Evolutionary conservation across 2,329 filamentous ascomycete genomes (phyloP).

Genomic region (Cercospora sp.): DNA sequence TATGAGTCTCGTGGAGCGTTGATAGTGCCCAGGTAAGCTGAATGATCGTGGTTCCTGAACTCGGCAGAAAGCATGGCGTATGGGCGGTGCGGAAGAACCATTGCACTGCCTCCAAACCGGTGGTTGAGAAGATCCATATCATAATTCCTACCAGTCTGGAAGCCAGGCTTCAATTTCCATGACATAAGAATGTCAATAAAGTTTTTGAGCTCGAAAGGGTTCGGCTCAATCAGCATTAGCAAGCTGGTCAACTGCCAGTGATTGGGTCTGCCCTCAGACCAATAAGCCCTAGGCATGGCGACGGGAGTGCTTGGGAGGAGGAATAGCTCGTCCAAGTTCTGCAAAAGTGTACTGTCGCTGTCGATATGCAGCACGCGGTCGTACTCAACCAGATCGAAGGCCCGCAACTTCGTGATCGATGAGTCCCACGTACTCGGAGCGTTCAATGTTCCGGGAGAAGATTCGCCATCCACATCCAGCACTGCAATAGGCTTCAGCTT

Average conservation of each 20-base stretch:
- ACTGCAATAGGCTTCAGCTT: constrained; percentile 53
- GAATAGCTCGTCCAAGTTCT: constrained; percentile 70
- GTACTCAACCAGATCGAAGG: constrained; percentile 68
- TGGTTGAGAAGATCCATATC: constrained; percentile 57
- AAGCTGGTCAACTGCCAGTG: constrained; percentile 59
- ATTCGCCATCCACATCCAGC: constrained; percentile 33
- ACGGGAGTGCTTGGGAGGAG: constrained; percentile 59
- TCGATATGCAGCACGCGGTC: constrained; percentile 60
- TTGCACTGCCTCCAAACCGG: constrained; percentile 59
- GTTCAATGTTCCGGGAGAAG: constrained; percentile 37
- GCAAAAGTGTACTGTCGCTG: constrained; percentile 64
- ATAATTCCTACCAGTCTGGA: constrained; percentile 30
- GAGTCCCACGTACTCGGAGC: constrained; percentile 55
- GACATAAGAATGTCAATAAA: constrained; percentile 42
- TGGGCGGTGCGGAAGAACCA: constrained; percentile 65
- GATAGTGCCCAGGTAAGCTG: constrained; percentile 53
- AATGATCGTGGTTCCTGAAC: constrained; percentile 59
- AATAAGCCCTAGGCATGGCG: constrained; percentile 72
- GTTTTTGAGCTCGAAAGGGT: constrained; percentile 52
- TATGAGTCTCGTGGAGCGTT: constrained; percentile 44
- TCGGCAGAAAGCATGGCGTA: constrained; percentile 65
- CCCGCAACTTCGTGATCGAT: constrained; percentile 64
- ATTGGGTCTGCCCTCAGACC: constrained; percentile 54
- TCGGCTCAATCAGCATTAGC: constrained; percentile 64
- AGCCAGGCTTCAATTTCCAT: constrained; percentile 47